Conservation (phyloP, 352 stramenopile species). For the Thalassiosira livingstoniorum region DNA sequence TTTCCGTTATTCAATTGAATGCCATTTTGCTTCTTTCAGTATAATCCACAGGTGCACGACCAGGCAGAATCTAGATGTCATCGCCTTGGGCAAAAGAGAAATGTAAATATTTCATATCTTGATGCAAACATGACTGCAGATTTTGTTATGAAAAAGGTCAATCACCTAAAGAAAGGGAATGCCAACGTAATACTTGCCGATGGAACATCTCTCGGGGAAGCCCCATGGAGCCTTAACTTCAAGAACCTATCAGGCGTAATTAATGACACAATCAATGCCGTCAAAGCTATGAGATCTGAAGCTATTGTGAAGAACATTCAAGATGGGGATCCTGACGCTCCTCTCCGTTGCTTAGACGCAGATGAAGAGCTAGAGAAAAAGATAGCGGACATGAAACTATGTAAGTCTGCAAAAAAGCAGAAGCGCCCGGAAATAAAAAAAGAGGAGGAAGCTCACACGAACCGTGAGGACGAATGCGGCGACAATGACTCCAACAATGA, state of each 20-base stretch:
- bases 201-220: conserved; percentile 34
- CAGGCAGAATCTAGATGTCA: conserved; percentile 49
- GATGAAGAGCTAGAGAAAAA: no score
- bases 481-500: no score
- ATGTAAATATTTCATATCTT: conserved; percentile 48
- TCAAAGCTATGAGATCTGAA: conserved; percentile 7
- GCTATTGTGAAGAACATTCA: background rate
- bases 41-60: conserved; percentile 46
- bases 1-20: no score
- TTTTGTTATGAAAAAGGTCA: conserved; percentile 52
- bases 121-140: conserved; percentile 44
- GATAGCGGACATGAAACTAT: no score
- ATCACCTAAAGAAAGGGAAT: conserved; percentile 50
- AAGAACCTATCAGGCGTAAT: conserved; percentile 33
- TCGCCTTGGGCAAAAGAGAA: conserved; percentile 42
- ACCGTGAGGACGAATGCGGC: no score
- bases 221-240: conserved; percentile 8
- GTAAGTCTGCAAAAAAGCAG: no score
- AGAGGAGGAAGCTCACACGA: no score
- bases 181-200: conserved; percentile 51
- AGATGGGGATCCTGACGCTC: conserved; percentile 1
- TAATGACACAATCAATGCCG: conserved; percentile 21
- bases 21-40: no score
- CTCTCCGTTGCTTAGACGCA: background rate
- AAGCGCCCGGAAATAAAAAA: no score